A percentile compares a stretch with the other conserved stretches of the same genome.
phyloP scores from a whole-genome alignment of 2,329 filamentous ascomycete genomes.

The Grosmannia huntii region DNA sequence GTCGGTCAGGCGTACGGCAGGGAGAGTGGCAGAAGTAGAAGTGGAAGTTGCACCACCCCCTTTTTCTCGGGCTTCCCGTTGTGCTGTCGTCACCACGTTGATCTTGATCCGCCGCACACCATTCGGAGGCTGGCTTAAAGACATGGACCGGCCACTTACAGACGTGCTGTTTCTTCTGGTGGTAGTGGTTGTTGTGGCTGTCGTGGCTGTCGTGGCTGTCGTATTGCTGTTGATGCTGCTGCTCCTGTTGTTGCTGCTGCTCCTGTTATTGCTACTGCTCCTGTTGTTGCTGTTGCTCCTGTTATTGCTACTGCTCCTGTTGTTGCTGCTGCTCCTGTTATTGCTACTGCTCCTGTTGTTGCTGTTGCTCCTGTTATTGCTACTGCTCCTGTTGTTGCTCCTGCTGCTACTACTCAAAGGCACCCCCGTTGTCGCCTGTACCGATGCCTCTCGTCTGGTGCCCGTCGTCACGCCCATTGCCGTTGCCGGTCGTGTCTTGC shows the following conservation, averaged over 20 bases:
- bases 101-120: constrained; percentile 53
- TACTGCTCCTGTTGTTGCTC: not conserved
- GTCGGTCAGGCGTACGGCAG: constrained; percentile 9
- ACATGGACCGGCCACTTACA: not conserved
- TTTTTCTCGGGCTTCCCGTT: constrained; percentile 29
- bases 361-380: too few species aligned
- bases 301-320: too few species aligned
- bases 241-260: not conserved
- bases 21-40: not conserved
- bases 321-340: too few species aligned
- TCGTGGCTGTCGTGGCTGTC: not conserved
- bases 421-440: not conserved
- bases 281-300: too few species aligned
- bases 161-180: too few species aligned
- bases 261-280: too few species aligned
- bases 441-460: not conserved
- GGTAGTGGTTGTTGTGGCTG: too few species aligned
- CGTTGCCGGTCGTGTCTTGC: constrained; percentile 40
- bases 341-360: too few species aligned
- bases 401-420: too few species aligned
- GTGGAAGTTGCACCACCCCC: not conserved
- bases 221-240: not conserved
- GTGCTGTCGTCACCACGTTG: constrained; percentile 44
- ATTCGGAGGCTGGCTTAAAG: constrained; percentile 33
- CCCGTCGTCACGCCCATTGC: not conserved